Conservation (phyloP, 2,329 filamentous ascomycete genomes). For the Spiromastix sp. region DNA sequence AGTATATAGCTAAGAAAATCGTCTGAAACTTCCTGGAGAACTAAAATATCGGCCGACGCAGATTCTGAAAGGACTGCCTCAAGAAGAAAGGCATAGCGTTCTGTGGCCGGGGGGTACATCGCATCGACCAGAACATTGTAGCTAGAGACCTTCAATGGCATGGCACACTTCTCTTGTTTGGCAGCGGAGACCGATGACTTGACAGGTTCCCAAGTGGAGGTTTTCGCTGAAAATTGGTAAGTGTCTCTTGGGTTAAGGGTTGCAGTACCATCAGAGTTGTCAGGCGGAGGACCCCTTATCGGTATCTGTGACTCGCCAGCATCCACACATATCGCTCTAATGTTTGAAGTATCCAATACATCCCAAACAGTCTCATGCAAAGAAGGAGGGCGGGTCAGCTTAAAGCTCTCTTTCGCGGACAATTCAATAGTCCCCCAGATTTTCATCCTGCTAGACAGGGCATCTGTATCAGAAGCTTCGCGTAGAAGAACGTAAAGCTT, state of each 20-base stretch:
- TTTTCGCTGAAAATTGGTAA: constrained; percentile 19
- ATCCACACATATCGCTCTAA: neutral
- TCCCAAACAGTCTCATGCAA: neutral
- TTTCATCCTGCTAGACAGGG: constrained; percentile 41
- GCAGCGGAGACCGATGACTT: neutral
- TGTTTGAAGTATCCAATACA: neutral
- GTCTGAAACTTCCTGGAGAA: constrained; percentile 55
- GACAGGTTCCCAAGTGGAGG: constrained; percentile 17
- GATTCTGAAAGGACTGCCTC: constrained; percentile 22
- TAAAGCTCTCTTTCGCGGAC: constrained; percentile 3
- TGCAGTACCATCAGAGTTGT: neutral
- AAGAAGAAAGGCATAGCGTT: constrained; percentile 28
- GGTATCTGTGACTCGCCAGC: neutral
- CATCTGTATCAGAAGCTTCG: constrained; percentile 27
- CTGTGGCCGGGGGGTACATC: constrained; percentile 23
- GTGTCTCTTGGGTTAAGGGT: constrained; percentile 12
- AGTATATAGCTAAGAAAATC: constrained; percentile 51
- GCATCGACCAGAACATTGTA: constrained; percentile 37
- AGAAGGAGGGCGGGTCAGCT: neutral
- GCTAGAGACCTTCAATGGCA: constrained; percentile 25
- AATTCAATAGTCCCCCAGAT: constrained; percentile 42
- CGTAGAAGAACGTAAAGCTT: constrained; percentile 46
- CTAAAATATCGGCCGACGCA: constrained; percentile 28
- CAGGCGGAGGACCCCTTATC: neutral
- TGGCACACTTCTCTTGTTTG: constrained; percentile 5